Percentiles rank a stretch among this genome's conserved stretches.
Evolutionary conservation across 805 yeast genomes (phyloP).

Genomic region (Saturnispora zaruensis): DNA sequence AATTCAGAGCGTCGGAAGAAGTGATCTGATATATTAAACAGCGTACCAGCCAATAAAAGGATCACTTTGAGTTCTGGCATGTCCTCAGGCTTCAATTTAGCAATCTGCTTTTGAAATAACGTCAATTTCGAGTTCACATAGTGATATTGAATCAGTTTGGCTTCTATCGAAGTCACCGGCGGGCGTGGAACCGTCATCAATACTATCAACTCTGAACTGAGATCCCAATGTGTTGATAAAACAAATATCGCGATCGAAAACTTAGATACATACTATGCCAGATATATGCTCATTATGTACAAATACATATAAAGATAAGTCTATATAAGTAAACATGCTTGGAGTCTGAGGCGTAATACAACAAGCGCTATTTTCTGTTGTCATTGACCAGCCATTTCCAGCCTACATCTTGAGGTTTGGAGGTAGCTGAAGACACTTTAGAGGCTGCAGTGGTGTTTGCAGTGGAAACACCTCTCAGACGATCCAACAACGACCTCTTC

Average conservation of each 20-base stretch:
- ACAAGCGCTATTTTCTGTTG: slow-evolving; percentile 18
- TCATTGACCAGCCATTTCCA: slow-evolving; percentile 51
- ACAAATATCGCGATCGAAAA: background rate
- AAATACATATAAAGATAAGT: background rate
- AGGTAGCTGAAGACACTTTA: slow-evolving; percentile 8
- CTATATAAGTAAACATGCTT: no score
- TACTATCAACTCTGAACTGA: background rate
- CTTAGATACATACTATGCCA: background rate
- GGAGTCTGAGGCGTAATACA: background rate
- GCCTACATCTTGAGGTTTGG: slow-evolving; percentile 33
- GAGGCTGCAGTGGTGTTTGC: background rate
- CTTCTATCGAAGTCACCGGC: slow-evolving; percentile 31
- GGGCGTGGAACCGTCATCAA: slow-evolving; percentile 1
- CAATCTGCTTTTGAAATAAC: slow-evolving; percentile 18
- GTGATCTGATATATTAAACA: slow-evolving; percentile 34
- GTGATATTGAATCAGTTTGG: slow-evolving; percentile 49
- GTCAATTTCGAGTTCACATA: slow-evolving; percentile 43
- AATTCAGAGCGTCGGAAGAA: slow-evolving; percentile 33
- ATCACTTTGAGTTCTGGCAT: slow-evolving; percentile 30
- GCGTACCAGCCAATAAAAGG: slow-evolving; percentile 32
- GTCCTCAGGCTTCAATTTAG: slow-evolving; percentile 8
- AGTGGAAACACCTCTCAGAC: slow-evolving; percentile 9
- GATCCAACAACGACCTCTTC: slow-evolving; percentile 11
- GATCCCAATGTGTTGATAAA: background rate
- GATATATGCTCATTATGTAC: background rate